Conservation (phyloP, 495 filamentous ascomycete species). For the Penicillium subrubescens region DNA sequence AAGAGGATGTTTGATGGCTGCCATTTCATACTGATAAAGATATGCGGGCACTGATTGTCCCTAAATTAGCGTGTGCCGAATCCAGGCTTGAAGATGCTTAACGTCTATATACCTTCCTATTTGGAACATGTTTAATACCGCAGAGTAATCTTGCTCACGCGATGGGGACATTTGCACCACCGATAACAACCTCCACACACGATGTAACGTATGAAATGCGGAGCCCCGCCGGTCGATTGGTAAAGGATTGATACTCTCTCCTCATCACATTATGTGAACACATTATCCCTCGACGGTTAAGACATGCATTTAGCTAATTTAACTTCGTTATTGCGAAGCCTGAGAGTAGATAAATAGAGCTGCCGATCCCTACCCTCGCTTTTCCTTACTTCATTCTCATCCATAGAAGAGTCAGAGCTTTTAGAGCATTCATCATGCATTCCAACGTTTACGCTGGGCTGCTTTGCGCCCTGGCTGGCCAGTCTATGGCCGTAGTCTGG, state of each 20-base stretch:
- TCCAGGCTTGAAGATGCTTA: not conserved
- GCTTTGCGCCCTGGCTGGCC: conserved; percentile 24
- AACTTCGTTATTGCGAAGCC: not conserved
- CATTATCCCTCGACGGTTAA: not conserved
- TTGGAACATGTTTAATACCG: not conserved
- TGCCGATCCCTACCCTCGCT: conserved; percentile 17
- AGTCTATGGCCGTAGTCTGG: conserved; percentile 22
- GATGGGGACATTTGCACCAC: not conserved
- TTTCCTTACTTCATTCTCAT: not conserved
- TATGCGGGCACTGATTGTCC: not conserved
- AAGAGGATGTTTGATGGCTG: not conserved
- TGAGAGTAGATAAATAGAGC: conserved; percentile 14
- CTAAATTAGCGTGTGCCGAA: too few species aligned
- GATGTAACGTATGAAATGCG: conserved; percentile 21
- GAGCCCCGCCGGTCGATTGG: conserved; percentile 15
- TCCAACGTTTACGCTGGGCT: conserved; percentile 20
- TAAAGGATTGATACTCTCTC: not conserved
- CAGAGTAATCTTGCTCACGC: not conserved
- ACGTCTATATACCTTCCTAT: not conserved
- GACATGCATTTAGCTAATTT: not conserved
- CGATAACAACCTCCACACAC: conserved; percentile 14
- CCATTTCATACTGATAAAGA: not conserved
- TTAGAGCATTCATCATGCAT: conserved; percentile 17
- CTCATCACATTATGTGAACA: conserved; percentile 1
- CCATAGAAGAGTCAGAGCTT: not conserved